phyloP scores from a whole-genome alignment of 1,284 basidiomycete genomes.

The Retiboletus flavoniger region DNA sequence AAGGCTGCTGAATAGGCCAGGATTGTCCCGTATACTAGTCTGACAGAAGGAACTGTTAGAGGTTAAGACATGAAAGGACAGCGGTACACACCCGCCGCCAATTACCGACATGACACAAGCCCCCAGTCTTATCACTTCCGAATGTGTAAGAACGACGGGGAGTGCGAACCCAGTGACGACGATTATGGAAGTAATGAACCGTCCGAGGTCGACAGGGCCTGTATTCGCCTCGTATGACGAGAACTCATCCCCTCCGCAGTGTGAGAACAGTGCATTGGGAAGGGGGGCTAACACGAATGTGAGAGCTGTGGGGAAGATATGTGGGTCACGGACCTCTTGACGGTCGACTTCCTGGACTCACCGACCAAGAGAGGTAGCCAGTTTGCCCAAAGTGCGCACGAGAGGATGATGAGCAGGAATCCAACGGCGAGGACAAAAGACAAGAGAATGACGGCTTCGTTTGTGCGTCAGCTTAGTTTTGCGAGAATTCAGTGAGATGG shows the following conservation, averaged over 20 bases:
- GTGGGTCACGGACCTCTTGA: constrained; percentile 1
- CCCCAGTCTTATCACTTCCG: constrained; percentile 79
- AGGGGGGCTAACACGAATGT: constrained; percentile 95
- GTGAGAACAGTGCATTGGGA: constrained; percentile 89
- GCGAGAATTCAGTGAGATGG: not conserved
- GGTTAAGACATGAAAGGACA: not conserved
- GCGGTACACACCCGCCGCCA: constrained; percentile 70
- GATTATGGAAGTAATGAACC: constrained; percentile 89
- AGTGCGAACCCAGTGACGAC: constrained; percentile 94
- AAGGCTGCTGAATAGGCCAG: constrained; percentile 85
- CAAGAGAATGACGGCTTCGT: constrained; percentile 84
- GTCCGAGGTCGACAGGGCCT: constrained; percentile 76
- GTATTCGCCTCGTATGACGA: constrained; percentile 60
- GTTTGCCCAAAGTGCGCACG: constrained; percentile 94
- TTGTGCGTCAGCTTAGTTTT: constrained; percentile 4
- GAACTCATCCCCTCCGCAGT: constrained; percentile 86
- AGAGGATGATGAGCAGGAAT: constrained; percentile 96
- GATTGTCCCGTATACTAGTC: constrained; percentile 93
- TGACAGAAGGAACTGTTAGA: constrained; percentile 29
- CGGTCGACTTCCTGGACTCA: constrained; percentile 44
- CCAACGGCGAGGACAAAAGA: constrained; percentile 97
- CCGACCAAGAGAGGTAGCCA: constrained; percentile 98
- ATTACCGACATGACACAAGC: constrained; percentile 94
- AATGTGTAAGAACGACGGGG: constrained; percentile 90
- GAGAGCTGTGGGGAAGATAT: constrained; percentile 59